These are phyloP conservation scores for Blastomyces gilchristii DNA, from an alignment of 2,329 filamentous ascomycete genomes.

Conservation along the genomic window DNA sequence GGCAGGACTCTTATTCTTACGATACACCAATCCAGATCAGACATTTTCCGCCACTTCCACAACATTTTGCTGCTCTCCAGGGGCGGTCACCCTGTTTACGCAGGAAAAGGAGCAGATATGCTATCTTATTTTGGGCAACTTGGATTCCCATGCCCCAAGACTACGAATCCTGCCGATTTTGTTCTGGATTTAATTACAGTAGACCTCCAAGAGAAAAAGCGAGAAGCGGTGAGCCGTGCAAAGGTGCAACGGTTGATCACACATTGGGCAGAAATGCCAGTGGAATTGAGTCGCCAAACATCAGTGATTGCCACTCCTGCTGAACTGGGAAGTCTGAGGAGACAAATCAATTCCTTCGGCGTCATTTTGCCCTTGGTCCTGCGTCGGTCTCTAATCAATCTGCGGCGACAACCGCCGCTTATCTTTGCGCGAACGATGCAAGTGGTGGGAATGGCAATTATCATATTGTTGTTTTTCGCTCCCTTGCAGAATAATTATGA, in stretches of 20 bases:
- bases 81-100: slow-evolving; percentile 58
- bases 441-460: slow-evolving; percentile 52
- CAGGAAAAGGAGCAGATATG: slow-evolving; percentile 54
- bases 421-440: slow-evolving; percentile 58
- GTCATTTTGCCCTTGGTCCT: slow-evolving; percentile 58
- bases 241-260: slow-evolving; percentile 53
- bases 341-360: slow-evolving; percentile 51
- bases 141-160: slow-evolving; percentile 55
- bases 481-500: slow-evolving; percentile 59
- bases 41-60: slow-evolving; percentile 61
- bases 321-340: slow-evolving; percentile 58
- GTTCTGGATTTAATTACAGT: slow-evolving; percentile 67
- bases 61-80: slow-evolving; percentile 61
- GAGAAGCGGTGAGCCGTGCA: slow-evolving; percentile 52
- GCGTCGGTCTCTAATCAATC: slow-evolving; percentile 57
- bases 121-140: slow-evolving; percentile 51
- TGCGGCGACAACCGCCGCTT: slow-evolving; percentile 54
- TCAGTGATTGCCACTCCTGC: slow-evolving; percentile 55
- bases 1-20: slow-evolving; percentile 66
- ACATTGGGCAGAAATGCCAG: slow-evolving; percentile 40
- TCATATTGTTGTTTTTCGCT: slow-evolving; percentile 60
- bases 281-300: slow-evolving; percentile 18
- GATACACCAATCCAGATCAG: slow-evolving; percentile 66
- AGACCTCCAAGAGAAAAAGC: slow-evolving; percentile 55
- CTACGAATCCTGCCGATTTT: slow-evolving; percentile 69